phyloP scores from a whole-genome alignment of 1,139 yeast species.

The Citeromyces hawaiiensis region DNA sequence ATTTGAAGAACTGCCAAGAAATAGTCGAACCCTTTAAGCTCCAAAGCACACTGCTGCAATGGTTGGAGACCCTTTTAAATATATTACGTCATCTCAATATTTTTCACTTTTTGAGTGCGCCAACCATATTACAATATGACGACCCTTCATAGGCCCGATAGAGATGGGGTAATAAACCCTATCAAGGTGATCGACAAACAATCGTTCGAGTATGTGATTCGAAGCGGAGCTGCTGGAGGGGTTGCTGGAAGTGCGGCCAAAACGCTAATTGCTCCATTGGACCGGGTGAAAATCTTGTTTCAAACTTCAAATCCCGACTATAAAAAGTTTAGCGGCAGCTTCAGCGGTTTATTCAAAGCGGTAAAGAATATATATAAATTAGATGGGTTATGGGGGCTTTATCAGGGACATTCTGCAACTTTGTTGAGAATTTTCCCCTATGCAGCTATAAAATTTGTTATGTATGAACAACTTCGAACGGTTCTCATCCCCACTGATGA shows the following conservation, averaged over 20 bases:
- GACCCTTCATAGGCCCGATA: background rate
- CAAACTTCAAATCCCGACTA: constrained; percentile 94
- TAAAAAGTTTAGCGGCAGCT: constrained; percentile 65
- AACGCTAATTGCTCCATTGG: constrained; percentile 88
- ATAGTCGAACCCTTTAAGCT: too few species aligned
- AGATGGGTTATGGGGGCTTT: constrained; percentile 77
- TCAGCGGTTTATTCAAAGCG: constrained; percentile 65
- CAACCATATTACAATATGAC: background rate
- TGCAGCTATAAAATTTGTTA: constrained; percentile 95
- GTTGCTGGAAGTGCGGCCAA: constrained; percentile 93
- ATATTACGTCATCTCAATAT: too few species aligned
- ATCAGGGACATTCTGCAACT: constrained; percentile 94
- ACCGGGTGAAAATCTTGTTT: constrained; percentile 84
- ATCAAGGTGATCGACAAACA: constrained; percentile 39
- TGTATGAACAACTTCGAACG: constrained; percentile 84
- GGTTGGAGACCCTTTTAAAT: too few species aligned
- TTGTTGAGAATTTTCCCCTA: constrained; percentile 86
- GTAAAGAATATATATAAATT: constrained; percentile 46
- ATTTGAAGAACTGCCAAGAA: too few species aligned
- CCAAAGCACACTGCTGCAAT: too few species aligned
- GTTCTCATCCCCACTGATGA: constrained; percentile 60
- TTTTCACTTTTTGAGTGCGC: too few species aligned
- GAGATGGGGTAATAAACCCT: background rate
- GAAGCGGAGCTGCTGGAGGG: constrained; percentile 92
- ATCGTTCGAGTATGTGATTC: constrained; percentile 62